A percentile compares a stretch with the other conserved stretches of the same genome.
These are phyloP conservation scores for Vittaforma corneae DNA, from an alignment of 371 early-diverging fungal genomes.

Conservation along the genomic window DNA sequence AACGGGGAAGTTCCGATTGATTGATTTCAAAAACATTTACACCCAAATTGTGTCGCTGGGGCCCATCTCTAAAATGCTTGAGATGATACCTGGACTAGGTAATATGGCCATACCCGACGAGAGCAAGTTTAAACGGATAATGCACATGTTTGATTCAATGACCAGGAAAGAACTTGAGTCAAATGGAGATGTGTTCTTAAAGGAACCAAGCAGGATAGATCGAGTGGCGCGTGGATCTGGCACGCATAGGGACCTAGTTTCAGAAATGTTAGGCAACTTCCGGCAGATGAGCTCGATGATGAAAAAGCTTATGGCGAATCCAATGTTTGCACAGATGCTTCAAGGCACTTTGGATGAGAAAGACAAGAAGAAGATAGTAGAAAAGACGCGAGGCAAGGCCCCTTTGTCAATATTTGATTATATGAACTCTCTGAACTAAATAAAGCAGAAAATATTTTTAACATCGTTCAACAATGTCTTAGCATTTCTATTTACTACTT, in stretches of 20 bases:
- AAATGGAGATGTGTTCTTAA: conserved; percentile 72
- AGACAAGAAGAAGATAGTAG: no score
- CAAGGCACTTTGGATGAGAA: no score
- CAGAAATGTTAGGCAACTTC: conserved; percentile 70
- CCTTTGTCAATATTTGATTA: conserved; percentile 28
- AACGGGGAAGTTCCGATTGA: conserved; percentile 70
- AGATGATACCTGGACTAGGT: conserved; percentile 89
- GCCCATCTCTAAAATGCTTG: conserved; percentile 80
- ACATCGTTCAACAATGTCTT: conserved; percentile 20
- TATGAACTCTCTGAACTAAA: conserved; percentile 31
- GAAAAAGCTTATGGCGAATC: conserved; percentile 73
- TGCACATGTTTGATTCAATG: conserved; percentile 92
- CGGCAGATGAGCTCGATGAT: conserved; percentile 74
- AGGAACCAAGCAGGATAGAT: conserved; percentile 66
- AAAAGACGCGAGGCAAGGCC: conserved; percentile 25
- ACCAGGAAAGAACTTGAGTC: conserved; percentile 78
- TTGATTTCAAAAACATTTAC: conserved; percentile 90
- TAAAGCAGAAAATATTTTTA: conserved; percentile 38
- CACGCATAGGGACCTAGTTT: conserved; percentile 69
- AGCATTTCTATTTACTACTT: no score
- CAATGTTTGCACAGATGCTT: conserved; percentile 37
- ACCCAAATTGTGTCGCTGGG: conserved; percentile 82
- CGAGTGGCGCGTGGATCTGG: conserved; percentile 85
- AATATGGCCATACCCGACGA: conserved; percentile 66
- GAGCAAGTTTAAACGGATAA: conserved; percentile 66